Evolutionary conservation across 2,329 filamentous ascomycete genomes (phyloP).

Genomic region (Arthrobotrys entomopaga): DNA sequence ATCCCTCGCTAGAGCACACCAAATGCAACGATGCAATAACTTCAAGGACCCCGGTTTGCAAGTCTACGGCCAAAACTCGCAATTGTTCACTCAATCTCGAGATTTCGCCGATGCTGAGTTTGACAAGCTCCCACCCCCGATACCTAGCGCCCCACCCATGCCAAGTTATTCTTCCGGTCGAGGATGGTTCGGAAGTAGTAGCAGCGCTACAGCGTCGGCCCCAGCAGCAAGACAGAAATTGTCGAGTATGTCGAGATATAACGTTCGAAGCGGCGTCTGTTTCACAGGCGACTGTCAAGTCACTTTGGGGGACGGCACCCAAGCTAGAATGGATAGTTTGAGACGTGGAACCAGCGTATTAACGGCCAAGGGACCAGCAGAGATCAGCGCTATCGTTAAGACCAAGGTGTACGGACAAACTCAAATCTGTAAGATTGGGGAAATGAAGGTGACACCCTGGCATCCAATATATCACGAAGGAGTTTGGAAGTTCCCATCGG

Average conservation of each 20-base stretch:
- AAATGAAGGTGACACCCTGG: constrained; percentile 69
- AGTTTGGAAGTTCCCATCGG: constrained; percentile 66
- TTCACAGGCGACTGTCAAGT: constrained; percentile 68
- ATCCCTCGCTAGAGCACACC: constrained; percentile 69
- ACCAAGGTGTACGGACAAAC: constrained; percentile 63
- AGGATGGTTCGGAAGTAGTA: constrained; percentile 1
- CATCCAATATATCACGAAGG: constrained; percentile 67
- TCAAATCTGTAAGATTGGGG: constrained; percentile 65
- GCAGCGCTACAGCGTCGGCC: neutral
- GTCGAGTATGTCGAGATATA: constrained; percentile 64
- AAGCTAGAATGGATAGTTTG: constrained; percentile 64
- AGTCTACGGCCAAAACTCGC: constrained; percentile 66
- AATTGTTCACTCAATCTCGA: constrained; percentile 67
- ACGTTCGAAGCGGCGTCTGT: constrained; percentile 64
- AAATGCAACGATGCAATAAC: constrained; percentile 70
- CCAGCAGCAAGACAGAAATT: neutral
- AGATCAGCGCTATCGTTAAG: constrained; percentile 67
- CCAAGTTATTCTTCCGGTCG: constrained; percentile 20
- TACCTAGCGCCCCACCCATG: constrained; percentile 49
- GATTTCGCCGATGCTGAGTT: constrained; percentile 65
- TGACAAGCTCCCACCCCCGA: constrained; percentile 60
- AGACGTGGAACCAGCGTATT: constrained; percentile 65
- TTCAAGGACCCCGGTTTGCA: constrained; percentile 72
- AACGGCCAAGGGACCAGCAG: constrained; percentile 66
- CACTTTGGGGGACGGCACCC: constrained; percentile 63